Evolutionary conservation across 1,139 yeast genomes (phyloP).

Genomic region (Saccharomycopsis hybrid): DNA sequence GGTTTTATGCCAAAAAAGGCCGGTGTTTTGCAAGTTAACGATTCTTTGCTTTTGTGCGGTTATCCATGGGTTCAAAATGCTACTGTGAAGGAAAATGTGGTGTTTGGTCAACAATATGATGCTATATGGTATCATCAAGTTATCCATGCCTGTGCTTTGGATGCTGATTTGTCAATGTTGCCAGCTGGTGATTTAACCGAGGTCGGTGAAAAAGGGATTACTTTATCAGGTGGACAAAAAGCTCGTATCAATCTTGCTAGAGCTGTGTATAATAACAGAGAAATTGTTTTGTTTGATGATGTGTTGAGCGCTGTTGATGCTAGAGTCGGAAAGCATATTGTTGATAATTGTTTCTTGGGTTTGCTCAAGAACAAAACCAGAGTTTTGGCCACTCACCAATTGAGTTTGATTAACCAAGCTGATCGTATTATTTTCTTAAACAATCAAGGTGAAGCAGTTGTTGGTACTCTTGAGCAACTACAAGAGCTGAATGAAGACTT

Average conservation of each 20-base stretch:
- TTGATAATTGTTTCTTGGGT: slow-evolving; percentile 59
- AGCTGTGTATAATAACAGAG: slow-evolving; percentile 64
- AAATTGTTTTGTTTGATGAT: slow-evolving; percentile 68
- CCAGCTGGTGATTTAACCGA: slow-evolving; percentile 78
- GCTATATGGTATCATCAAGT: slow-evolving; percentile 44
- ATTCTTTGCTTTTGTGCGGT: slow-evolving; percentile 40
- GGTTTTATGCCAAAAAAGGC: slow-evolving; percentile 38
- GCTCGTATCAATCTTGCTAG: slow-evolving; percentile 79
- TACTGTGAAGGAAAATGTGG: slow-evolving; percentile 64
- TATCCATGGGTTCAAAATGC: slow-evolving; percentile 80
- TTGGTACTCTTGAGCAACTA: slow-evolving; percentile 50
- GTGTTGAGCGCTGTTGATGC: slow-evolving; percentile 86
- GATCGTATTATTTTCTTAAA: slow-evolving; percentile 59
- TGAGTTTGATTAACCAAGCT: slow-evolving; percentile 59
- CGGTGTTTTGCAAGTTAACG: slow-evolving; percentile 36
- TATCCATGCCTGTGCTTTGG: slow-evolving; percentile 57
- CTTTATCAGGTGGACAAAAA: slow-evolving; percentile 85
- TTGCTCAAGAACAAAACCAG: slow-evolving; percentile 53
- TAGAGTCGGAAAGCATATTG: slow-evolving; percentile 71
- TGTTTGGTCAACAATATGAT: slow-evolving; percentile 54
- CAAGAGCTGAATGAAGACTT: slow-evolving; percentile 29
- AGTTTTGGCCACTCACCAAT: slow-evolving; percentile 73
- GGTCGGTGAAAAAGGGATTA: slow-evolving; percentile 84
- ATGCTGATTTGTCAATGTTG: slow-evolving; percentile 53
- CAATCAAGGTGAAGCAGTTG: slow-evolving; percentile 47